Base-by-base conservation (phyloP, 768 basidiomycete genomes). In the Serendipita vermifera region DNA sequence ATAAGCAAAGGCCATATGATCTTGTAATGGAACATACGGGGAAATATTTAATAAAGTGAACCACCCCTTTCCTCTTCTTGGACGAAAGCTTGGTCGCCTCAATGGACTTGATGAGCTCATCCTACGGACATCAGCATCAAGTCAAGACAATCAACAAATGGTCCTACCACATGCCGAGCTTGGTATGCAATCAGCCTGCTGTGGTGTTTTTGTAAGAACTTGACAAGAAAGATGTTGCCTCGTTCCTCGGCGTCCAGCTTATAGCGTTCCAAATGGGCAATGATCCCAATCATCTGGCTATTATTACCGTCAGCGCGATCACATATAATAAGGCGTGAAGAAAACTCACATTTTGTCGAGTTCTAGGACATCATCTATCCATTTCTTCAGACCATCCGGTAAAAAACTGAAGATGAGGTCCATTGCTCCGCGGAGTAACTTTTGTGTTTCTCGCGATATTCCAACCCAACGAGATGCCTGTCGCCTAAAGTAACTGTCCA, bases 341-440 rank as follows among this genome's bases (percentile, higher is more conserved):
- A 31, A 9, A 67, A 68, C 77, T 65, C 66, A 92, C 93, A 93
- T 72, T 58, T 69, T 74, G 66, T 96, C 93, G 61, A 78, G 82
- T 32, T 77, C 75, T 38, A 93, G 63, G 0, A 86, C 85, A 15
- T 67, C 74, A 61, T 98, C 93, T 13, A 92, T 72, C 90, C 90
- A 97, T 22, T 73, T 70, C 68, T 85, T 88, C 59, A 97, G 57
- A 65, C 94, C 92, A 1, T 75, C 73, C 2, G 85, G 83, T 15
- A 98, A 71, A 72, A 94, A 98, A 5, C 92, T 91, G 67, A 97
- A 98, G 54, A 97, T 91, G 54, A 94, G 70, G 61, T 98, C 94
- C 85, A 97, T 81, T 27, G 91, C 88, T 2, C 83, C 83, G 17
- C 89, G 80, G 29, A 92, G 78, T 6, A 93, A 77, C 70, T 93